phyloP scores from a whole-genome alignment of 805 yeast species.

The Saccharomycopsis sp. region DNA sequence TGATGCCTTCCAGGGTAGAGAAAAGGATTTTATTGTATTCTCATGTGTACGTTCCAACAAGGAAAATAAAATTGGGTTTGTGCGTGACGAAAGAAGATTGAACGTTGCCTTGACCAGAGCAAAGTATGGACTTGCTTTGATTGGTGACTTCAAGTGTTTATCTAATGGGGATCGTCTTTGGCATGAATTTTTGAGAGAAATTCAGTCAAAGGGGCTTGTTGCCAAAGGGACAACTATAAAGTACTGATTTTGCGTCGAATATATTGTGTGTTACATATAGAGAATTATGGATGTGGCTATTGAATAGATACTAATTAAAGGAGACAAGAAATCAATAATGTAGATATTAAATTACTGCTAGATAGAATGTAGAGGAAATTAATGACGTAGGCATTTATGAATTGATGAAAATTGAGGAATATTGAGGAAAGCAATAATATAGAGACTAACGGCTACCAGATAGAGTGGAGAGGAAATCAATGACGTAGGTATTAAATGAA shows the following conservation, averaged over 20 bases:
- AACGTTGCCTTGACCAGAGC: constrained; percentile 74
- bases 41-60: constrained; percentile 69
- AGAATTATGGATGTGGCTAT: too few relatives aligned
- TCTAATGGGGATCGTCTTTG: constrained; percentile 40
- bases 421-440: too few relatives aligned
- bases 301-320: too few relatives aligned
- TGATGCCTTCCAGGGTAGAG: constrained; percentile 93
- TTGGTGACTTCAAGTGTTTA: constrained; percentile 55
- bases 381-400: too few relatives aligned
- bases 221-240: constrained; percentile 17
- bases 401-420: too few relatives aligned
- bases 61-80: constrained; percentile 51
- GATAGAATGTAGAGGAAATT: too few relatives aligned
- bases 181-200: constrained; percentile 41
- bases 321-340: too few relatives aligned
- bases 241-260: not conserved
- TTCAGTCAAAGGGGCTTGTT: constrained; percentile 32
- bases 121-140: constrained; percentile 49
- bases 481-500: too few relatives aligned
- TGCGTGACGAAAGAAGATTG: constrained; percentile 53
- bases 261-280: too few relatives aligned
- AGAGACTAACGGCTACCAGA: too few relatives aligned
- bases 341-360: too few relatives aligned
- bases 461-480: too few relatives aligned
- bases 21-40: constrained; percentile 71